Base-by-base conservation (phyloP, 2,329 filamentous ascomycete genomes). In the Aspergillus japonicus region DNA sequence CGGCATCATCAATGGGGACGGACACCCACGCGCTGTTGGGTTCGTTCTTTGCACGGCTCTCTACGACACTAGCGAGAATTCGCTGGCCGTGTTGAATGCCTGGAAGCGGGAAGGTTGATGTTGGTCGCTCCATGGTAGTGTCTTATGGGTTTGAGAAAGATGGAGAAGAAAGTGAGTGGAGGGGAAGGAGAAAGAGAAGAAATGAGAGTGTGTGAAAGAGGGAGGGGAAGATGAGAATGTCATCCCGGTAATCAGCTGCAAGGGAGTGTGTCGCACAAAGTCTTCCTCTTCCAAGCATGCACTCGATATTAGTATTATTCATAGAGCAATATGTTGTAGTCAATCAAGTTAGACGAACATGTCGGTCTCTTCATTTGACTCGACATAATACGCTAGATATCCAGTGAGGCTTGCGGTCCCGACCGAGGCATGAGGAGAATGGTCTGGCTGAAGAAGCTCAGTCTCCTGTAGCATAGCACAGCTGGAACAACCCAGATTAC, bases 1-100 rank as follows among this genome's bases (percentile, higher is more conserved):
- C 61, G 5, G 62, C 39, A 2, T 66, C 63, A 26, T 69, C 47
- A 10, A 66, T 33, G 5, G 69, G 68, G 1, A 69, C 54, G 1
- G 69, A 70, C 0, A 64, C 47, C 66, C 65, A 69, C 47, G 60
- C 42, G 3, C 50, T 33, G 7, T 56, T 62, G 6, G 33, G 33
- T 16, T 57, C 49, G 10, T 57, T 35, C 11, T 50, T 51, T 47
- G 68, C 67, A 39, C 62, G 61, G 6, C 53, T 35, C 33, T 69
- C 64, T 12, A 69, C 60, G 16, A 67, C 62, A 2, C 57, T 58
- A 11, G 62, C 53, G 5, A 69, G 48, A 11, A 66, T 64, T 2
- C 60, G 59, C 7, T 62, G 44, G 7, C 64, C 61, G 39, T 61
- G 62, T 12, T 24, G 2, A n/a, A 60, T 39, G 5, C 60, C 54